These are phyloP conservation scores for Phialophora expanda DNA, from an alignment of 2,329 filamentous ascomycete genomes.

Conservation along the genomic window DNA sequence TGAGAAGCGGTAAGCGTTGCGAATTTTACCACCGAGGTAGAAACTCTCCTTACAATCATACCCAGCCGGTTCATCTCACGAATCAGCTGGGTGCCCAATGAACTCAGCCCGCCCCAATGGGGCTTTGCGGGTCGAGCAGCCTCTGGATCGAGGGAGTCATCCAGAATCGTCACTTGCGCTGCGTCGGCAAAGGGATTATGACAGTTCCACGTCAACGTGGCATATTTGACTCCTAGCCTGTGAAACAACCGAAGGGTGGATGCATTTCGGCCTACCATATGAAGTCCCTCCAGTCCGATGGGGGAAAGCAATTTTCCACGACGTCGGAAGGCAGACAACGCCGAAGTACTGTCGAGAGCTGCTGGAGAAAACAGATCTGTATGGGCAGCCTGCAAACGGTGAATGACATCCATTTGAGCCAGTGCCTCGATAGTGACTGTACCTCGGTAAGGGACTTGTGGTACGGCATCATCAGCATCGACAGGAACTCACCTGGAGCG, in stretches of 20 bases:
- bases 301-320: constrained; percentile 71
- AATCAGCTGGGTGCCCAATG: constrained; percentile 69
- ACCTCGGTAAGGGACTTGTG: not conserved
- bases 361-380: constrained; percentile 64
- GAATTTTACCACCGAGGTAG: not conserved
- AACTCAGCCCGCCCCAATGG: constrained; percentile 68
- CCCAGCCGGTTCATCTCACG: constrained; percentile 92
- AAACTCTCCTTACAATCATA: constrained; percentile 65
- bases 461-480: not conserved
- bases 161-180: constrained; percentile 62
- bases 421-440: constrained; percentile 69
- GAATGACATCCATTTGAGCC: constrained; percentile 75
- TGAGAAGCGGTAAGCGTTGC: not conserved
- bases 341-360: constrained; percentile 67
- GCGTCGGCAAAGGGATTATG: constrained; percentile 89
- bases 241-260: constrained; percentile 76
- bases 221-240: constrained; percentile 79
- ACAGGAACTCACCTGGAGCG: constrained; percentile 21
- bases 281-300: constrained; percentile 81
- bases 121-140: constrained; percentile 45
- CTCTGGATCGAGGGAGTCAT: constrained; percentile 30
- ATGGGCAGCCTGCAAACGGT: constrained; percentile 66
- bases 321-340: constrained; percentile 64
- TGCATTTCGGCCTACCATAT: constrained; percentile 83
- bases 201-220: constrained; percentile 94